phyloP scores from a whole-genome alignment of 345 rosid genomes.

The Orychophragmus violaceus region DNA sequence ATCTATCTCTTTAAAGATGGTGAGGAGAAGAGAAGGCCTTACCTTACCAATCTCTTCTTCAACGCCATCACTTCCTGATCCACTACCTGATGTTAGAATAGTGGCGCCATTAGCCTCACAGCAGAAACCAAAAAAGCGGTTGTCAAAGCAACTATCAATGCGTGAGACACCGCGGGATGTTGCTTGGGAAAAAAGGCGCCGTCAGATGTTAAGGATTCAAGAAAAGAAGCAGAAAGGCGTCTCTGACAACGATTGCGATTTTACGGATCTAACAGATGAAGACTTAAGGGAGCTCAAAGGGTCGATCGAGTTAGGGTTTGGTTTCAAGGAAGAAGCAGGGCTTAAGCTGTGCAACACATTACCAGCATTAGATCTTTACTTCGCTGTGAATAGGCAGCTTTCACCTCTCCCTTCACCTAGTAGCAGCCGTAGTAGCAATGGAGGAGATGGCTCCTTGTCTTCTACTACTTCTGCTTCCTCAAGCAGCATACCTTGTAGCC shows the following conservation, averaged over 20 bases:
- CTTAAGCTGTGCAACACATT: conserved; percentile 60
- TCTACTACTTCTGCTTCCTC: conserved; percentile 37
- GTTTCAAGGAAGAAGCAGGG: conserved; percentile 82
- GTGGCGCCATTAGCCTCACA: conserved; percentile 39
- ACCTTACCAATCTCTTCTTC: conserved; percentile 32
- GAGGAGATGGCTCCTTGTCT: conserved; percentile 27
- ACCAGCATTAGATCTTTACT: conserved; percentile 87
- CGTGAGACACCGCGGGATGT: conserved; percentile 68
- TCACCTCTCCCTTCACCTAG: conserved; percentile 69
- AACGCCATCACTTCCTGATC: conserved; percentile 29
- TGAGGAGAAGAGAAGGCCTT: conserved; percentile 27
- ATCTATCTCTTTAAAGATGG: conserved; percentile 8
- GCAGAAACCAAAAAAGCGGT: conserved; percentile 29
- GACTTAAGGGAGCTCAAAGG: conserved; percentile 86
- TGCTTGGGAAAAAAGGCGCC: conserved; percentile 84
- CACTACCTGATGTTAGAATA: conserved; percentile 31
- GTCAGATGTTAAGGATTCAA: conserved; percentile 53
- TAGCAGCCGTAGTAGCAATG: conserved; percentile 34
- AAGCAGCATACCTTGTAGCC: conserved; percentile 46
- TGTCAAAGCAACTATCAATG: conserved; percentile 84
- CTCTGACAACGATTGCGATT: conserved; percentile 48
- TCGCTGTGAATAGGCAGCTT: conserved; percentile 83
- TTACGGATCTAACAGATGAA: conserved; percentile 62
- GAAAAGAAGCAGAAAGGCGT: conserved; percentile 34
- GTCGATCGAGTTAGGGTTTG: conserved; percentile 92